Base-by-base conservation (phyloP, 2,329 filamentous ascomycete species). In the Camptophora hylomeconis region DNA sequence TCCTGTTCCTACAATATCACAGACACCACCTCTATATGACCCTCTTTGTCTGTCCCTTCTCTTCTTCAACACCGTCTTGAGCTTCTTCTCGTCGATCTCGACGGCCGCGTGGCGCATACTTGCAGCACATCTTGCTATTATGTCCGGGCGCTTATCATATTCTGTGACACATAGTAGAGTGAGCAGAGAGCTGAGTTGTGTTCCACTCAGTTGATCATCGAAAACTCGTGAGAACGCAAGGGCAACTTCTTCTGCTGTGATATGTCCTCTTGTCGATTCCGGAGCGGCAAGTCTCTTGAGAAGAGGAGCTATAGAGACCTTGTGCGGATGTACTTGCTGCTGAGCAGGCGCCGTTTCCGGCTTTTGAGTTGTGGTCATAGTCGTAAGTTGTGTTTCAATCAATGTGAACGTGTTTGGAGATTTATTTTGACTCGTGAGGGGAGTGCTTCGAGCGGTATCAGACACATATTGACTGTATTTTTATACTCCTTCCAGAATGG, bases 1-100 rank as follows among this genome's bases (percentile, higher is more conserved):
- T 42, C 89, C 89, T 5, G 89, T 98, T 44, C 89, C 89, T 34
- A 98, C 89, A 52, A 98, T 95, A 54, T 98, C 89, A 52, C 86
- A 75, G 51, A 98, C 59, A 4, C 87, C 87, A 38, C 89, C 89
- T 7, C 61, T 50, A 52, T 98, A 98, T 6, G 56, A 58, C 5
- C 86, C 86, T 47, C 82, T 76, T 30, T 67, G 67, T 31, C 70
- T 67, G 32, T 59, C 55, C 36, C 67, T 61, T 27, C 35, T 32
- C 35, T 40, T 43, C 11, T 35, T 33, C 20, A 92, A 63, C 13
- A 79, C 65, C 15, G 65, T 56, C 11, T 58, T 60, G 34, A 94
- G 63, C 22, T 64, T 60, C 5, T 66, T 47, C 20, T 69, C 63
- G 37, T 92, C 79, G 34, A 92, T 72, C 24, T 65, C 65, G 7